Percentiles rank a stretch among this genome's conserved stretches.
phyloP scores from a whole-genome alignment of 306 rosid genomes.

The Aeschynomene evenia region DNA sequence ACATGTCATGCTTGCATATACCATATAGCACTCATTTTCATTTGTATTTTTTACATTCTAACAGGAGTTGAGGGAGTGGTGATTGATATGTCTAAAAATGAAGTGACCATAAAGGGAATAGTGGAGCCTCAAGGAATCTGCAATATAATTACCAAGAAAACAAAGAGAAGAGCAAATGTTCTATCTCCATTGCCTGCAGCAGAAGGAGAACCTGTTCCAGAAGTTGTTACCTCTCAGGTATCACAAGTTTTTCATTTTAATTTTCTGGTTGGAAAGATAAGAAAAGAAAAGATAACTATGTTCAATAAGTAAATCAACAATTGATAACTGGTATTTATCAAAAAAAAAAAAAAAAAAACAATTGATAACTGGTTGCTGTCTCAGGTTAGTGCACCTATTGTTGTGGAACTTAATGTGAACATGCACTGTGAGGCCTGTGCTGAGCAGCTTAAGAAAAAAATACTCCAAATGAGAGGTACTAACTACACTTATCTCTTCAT shows the following conservation, averaged over 20 bases:
- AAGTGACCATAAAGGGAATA: conserved; percentile 77
- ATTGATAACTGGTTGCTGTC: conserved; percentile 24
- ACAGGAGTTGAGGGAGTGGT: conserved; percentile 78
- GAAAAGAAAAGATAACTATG: background rate
- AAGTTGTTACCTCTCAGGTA: conserved; percentile 75
- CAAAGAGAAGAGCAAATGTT: conserved; percentile 61
- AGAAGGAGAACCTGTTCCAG: conserved; percentile 71
- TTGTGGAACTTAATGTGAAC: conserved; percentile 76
- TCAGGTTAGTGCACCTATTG: conserved; percentile 61
- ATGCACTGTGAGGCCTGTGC: conserved; percentile 99
- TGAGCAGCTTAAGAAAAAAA: conserved; percentile 70
- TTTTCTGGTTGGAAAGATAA: background rate
- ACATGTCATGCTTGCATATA: background rate
- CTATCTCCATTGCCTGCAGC: conserved; percentile 74
- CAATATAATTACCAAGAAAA: conserved; percentile 57
- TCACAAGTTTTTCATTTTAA: background rate
- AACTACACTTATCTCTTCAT: conserved; percentile 8
- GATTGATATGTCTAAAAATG: conserved; percentile 66
- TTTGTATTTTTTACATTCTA: background rate
- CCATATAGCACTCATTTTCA: background rate
- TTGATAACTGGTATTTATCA: too few relatives aligned
- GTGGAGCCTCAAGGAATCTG: conserved; percentile 80
- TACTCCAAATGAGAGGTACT: conserved; percentile 85
- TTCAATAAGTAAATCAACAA: background rate
- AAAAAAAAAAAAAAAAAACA: too few relatives aligned